A percentile compares a stretch with the other conserved stretches of the same genome.
Evolutionary conservation across 176 grass and related monocot genomes (phyloP).

Genomic region (Oryza glaberrima): DNA sequence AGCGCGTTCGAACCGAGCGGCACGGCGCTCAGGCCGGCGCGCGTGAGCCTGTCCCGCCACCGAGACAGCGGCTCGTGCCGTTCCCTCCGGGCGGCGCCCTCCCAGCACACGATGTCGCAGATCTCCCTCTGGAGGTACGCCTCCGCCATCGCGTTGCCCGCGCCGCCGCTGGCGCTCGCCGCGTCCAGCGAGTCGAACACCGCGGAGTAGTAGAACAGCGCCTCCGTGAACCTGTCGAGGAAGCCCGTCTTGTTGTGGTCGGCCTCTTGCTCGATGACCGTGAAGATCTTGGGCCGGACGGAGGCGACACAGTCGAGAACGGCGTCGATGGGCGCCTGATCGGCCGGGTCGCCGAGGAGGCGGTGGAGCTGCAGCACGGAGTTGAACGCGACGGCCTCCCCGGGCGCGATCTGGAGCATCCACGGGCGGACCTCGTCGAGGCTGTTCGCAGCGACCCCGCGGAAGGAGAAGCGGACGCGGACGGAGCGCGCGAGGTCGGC

Average conservation of each 20-base stretch:
- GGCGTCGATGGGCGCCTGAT: constrained; percentile 56
- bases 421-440: constrained; percentile 80
- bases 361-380: constrained; percentile 95
- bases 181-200: constrained; percentile 92
- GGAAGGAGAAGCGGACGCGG: constrained; percentile 80
- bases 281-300: constrained; percentile 67
- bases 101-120: constrained; percentile 83
- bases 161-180: constrained; percentile 36
- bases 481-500: constrained; percentile 86
- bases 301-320: constrained; percentile 65
- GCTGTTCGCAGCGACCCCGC: constrained; percentile 77
- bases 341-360: constrained; percentile 53
- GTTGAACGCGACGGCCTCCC: constrained; percentile 84
- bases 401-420: constrained; percentile 73
- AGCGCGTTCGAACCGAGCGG: constrained; percentile 80
- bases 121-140: constrained; percentile 79
- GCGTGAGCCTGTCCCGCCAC: constrained; percentile 61
- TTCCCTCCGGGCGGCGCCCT: constrained; percentile 62
- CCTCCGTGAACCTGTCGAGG: constrained; percentile 92
- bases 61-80: constrained; percentile 86
- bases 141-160: constrained; percentile 59
- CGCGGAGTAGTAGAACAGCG: constrained; percentile 94
- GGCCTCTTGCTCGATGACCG: constrained; percentile 91
- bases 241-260: constrained; percentile 89
- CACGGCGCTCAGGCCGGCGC: constrained; percentile 59